Evolutionary conservation across 768 basidiomycete genomes (phyloP), one percentile per base, ranked within the genome.

Genomic region (Hysterangium stoloniferum): DNA sequence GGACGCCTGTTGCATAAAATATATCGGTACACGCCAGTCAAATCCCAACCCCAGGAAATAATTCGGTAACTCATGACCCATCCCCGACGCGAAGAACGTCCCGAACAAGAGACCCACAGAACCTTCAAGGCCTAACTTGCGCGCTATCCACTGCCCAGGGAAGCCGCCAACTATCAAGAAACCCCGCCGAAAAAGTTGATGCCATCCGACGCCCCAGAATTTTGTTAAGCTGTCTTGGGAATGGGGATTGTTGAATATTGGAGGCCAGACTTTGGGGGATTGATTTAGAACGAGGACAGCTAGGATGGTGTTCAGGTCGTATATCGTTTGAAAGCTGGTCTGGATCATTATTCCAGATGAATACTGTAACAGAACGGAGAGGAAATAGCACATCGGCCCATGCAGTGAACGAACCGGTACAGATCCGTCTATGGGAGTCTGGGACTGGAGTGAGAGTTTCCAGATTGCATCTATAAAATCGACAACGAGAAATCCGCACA

Each of bases 61-160:
- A n/a, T n/a, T 5, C 3, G 35, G 35, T n/a, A 37, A 20, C 6
- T 37, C 35, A 7, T 37, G 35, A 7, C 20, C n/a, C n/a, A 37
- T 5, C 7, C 35, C 35, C n/a, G 35, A 37, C n/a, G 35, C 35
- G 35, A 37, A 20, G 35, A 37, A 37, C 6, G 35, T 37, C 20
- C 35, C 35, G 20, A 37, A 37, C n/a, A 37, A 20, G 20, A 37
- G 35, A n/a, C 35, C 35, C n/a, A 37, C 7, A 17, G 72, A 71
- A 37, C 20, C 35, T 20, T 20, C 20, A n/a, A n/a, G 35, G 20
- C 35, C 35, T n/a, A 37, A 20, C 5, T 20, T n/a, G 20, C 35
- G 35, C 5, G n/a, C 35, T n/a, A 37, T 37, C 35, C 35, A 37
- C n/a, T 37, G 35, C 3, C 35, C 35, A 20, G 20, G 35, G n/a